Base-by-base conservation (phyloP, 2,329 filamentous ascomycete genomes). In the Parastagonospora nodorum region DNA sequence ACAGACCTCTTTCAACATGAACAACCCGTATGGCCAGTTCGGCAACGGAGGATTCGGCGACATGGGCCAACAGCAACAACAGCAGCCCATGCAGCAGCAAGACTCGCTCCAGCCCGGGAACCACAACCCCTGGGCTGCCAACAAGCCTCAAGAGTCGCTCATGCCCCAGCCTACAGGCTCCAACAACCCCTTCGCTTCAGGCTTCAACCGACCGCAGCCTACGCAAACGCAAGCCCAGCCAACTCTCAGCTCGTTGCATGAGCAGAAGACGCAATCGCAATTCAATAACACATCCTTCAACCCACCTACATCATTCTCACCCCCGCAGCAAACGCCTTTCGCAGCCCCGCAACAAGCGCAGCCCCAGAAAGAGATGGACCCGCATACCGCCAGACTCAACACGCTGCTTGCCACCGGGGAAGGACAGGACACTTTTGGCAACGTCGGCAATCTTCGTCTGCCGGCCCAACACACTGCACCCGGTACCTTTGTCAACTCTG, bases 381-480 rank as follows among this genome's bases (percentile, higher is more conserved):
- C 84, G 10, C 84, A 87, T 57, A 77, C 84, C 50, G 86, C 88
- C 16, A 88, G 85, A 67, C 88, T 99, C 60, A 97, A 97, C 71
- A 84, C 89, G 1, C 84, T 99, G 30, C 84, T 99, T 38, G 84
- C 92, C 2, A 86, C 83, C 19, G 92, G 94, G 58, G 94, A 99
- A 50, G 94, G 94, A 19, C 89, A 95, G 80, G 94, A 99, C 71
- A 99, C 94, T 0, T 99, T 95, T 72, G 94, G 94, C 59, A 99
- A 99, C 73, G 90, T 90, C n/a, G 94, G 94, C 61, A 90, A 97
- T 58, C 82, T 96, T 40, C 92, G 94, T 74, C 96, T 99, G 58
- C 94, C 94, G 1, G 87, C 94, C 2, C 94, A 99, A 72, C 94
- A 99, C 74, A 99, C 94, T 0, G 92, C 94, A 1, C 94, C 94